A percentile compares a stretch with the other conserved stretches of the same genome.
Conservation (phyloP, 108 stramenopile genomes). For the Stephanodiscus minutulus region DNA sequence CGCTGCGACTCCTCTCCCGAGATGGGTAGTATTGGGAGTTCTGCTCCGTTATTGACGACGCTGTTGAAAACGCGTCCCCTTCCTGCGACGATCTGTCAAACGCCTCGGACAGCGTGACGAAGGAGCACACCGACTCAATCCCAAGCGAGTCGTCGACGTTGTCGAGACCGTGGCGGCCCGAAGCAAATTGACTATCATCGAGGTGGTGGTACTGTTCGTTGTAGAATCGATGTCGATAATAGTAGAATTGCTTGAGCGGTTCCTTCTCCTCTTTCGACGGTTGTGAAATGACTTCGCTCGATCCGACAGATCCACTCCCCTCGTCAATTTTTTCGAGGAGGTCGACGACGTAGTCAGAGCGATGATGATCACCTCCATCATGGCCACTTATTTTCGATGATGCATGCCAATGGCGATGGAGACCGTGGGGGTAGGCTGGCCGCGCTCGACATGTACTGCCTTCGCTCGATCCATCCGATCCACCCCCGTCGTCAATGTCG, state of each 20-base stretch:
- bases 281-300: background rate
- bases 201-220: slow-evolving; percentile 38
- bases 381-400: no score
- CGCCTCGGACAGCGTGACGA: slow-evolving; percentile 46
- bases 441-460: no score
- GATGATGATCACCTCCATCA: no score
- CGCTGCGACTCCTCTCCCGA: background rate
- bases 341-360: slow-evolving; percentile 24
- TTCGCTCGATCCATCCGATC: no score
- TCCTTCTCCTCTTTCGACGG: background rate
- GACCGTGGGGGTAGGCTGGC: no score
- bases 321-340: slow-evolving; percentile 40
- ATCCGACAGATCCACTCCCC: slow-evolving; percentile 14
- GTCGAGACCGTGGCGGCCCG: slow-evolving; percentile 8
- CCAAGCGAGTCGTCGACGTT: background rate
- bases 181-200: slow-evolving; percentile 17
- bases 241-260: background rate
- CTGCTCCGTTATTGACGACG: slow-evolving; percentile 24
- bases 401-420: no score
- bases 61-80: slow-evolving; percentile 17
- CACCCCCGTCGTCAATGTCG: no score
- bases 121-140: slow-evolving; percentile 42
- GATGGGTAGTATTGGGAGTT: no score
- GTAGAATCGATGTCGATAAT: slow-evolving; percentile 42
- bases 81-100: slow-evolving; percentile 17